phyloP scores from a whole-genome alignment of 768 basidiomycete species.

The Phlebiopsis gigantea region DNA sequence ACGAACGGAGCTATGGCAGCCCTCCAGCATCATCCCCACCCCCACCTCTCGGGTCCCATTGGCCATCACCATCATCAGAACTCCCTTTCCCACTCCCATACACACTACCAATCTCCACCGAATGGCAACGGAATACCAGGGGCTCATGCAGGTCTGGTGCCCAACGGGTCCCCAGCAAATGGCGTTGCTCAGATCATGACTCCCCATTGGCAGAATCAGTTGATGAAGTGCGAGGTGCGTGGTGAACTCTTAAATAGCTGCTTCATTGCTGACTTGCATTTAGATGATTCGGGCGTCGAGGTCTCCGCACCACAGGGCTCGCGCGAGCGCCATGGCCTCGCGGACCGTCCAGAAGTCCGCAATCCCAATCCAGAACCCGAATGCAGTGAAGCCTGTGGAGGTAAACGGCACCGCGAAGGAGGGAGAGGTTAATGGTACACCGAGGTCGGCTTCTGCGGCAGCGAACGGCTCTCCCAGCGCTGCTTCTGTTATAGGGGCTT shows the following conservation, averaged over 20 bases:
- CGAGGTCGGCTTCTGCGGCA: constrained; percentile 16
- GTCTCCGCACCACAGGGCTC: constrained; percentile 90
- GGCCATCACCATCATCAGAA: constrained; percentile 72
- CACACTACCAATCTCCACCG: constrained; percentile 71
- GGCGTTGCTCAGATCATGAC: constrained; percentile 56
- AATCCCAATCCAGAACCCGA: constrained; percentile 90
- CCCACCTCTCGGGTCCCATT: constrained; percentile 45
- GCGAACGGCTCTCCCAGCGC: constrained; percentile 33
- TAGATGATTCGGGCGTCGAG: constrained; percentile 82
- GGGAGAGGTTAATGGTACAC: constrained; percentile 13
- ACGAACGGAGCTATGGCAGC: constrained; percentile 43
- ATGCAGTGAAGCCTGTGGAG: constrained; percentile 50
- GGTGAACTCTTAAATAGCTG: constrained; percentile 14
- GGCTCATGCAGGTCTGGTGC: constrained; percentile 30
- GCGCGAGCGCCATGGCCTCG: constrained; percentile 92
- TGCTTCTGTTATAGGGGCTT: constrained; percentile 40
- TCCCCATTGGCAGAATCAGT: constrained; percentile 89
- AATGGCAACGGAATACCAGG: constrained; percentile 44
- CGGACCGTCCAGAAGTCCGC: constrained; percentile 83
- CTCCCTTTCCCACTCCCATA: constrained; percentile 60
- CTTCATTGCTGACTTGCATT: background rate
- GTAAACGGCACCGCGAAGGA: constrained; percentile 28
- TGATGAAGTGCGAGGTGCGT: constrained; percentile 88
- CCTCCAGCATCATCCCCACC: constrained; percentile 58
- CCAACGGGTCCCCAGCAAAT: constrained; percentile 48